Evolutionary conservation across 495 filamentous ascomycete genomes (phyloP).

Genomic region (Bacidia gigantensis): DNA sequence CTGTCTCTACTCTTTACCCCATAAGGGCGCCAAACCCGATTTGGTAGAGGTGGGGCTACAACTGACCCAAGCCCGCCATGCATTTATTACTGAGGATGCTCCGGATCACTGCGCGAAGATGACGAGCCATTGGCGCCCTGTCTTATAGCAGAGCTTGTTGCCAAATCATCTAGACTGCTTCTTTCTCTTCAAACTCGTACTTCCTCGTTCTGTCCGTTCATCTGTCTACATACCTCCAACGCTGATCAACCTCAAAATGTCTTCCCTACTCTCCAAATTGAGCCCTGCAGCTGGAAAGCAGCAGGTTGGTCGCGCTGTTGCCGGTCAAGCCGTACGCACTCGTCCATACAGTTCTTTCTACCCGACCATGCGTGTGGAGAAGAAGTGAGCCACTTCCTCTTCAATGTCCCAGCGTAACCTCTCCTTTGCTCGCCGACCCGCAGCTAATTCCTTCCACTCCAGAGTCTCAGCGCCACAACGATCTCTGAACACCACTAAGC

Average conservation of each 20-base stretch:
- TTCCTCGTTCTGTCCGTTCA: background rate
- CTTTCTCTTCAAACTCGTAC: background rate
- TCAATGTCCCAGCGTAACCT: too few species aligned
- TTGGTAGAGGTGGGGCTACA: background rate
- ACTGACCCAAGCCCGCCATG: background rate
- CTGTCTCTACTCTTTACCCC: background rate
- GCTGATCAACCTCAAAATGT: background rate
- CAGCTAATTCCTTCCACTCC: background rate
- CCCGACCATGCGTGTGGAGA: slow-evolving; percentile 4
- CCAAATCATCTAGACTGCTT: background rate
- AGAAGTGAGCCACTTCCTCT: slow-evolving; percentile 2
- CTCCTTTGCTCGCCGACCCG: background rate
- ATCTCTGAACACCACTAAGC: slow-evolving; percentile 6
- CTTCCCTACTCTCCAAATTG: background rate
- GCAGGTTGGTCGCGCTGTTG: slow-evolving; percentile 4
- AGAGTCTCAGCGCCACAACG: slow-evolving; percentile 1
- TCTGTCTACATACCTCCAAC: background rate
- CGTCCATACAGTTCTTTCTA: slow-evolving; percentile 7
- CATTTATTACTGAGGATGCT: background rate
- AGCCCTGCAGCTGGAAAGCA: slow-evolving; percentile 4
- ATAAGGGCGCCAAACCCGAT: background rate
- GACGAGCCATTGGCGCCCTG: background rate
- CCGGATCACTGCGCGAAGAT: background rate
- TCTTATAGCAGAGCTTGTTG: background rate
- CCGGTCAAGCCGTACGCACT: background rate